Base-by-base conservation (phyloP, 257 asterid species). In the Solanum pinnatisectum region DNA sequence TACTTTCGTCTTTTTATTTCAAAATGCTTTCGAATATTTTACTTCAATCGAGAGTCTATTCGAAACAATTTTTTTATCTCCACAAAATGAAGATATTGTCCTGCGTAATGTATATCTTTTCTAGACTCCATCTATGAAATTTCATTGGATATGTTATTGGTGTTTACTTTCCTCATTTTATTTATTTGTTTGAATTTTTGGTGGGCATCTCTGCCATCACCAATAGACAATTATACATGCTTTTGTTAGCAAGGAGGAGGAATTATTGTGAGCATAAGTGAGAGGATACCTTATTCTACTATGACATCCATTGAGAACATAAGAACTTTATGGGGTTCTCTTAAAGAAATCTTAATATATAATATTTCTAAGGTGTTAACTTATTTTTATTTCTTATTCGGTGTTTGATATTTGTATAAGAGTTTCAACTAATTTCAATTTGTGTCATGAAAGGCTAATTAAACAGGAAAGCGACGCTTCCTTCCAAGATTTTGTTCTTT, bases 61-160 rank as follows among this genome's bases (percentile, higher is more conserved):
- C 0, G 3, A 32, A 30, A 15, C 3, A 70, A 14, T 0, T 0
- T 70, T 6, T 70, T 6, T 6, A 70, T 30, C 33, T 70, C 3
- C 5, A 70, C 20, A 18, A 1, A 12, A 70, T 15, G 16, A 35
- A 8, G 5, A 8, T 3, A 32, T 32, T 8, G 14, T 70, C 14
- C 10, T 3, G 4, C 1, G 5, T 14, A 70, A 8, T 7, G 2
- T 14, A 3, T 70, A 30, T 30, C 12, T 12, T 71, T 18, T 8
- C 0, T 4, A 71, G 7, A 4, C 1, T 3, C 2, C 0, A 15
- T 35, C 1, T 15, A 0, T 32, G 3, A 4, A 7, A 32, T 71
- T 70, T 70, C 12, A 30, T 6, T 70, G 10, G 2, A 4, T 60
- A 67, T 25, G 5, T 68, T 68, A 14, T 30, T 71, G 1, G 15